These are phyloP conservation scores for Dendrobium officinale DNA, from an alignment of 106 monocot species.

Conservation along the genomic window DNA sequence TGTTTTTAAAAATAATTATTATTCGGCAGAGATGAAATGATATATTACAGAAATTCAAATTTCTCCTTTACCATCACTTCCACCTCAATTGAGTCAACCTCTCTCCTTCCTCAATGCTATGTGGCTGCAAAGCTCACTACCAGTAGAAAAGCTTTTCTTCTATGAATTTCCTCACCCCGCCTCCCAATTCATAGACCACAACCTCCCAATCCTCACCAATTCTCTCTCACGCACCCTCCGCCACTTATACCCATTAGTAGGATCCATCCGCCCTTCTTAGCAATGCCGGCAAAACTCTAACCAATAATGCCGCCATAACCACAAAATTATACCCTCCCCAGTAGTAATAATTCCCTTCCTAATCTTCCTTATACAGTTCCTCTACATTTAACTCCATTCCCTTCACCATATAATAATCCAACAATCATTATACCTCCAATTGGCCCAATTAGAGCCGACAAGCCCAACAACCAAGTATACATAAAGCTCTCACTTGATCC, in stretches of 20 bases:
- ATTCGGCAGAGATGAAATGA: too few species aligned
- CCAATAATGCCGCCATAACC: slow-evolving; percentile 52
- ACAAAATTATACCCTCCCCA: slow-evolving; percentile 38
- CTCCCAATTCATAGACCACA: slow-evolving; percentile 15
- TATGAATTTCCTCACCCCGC: slow-evolving; percentile 22
- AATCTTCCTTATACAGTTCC: slow-evolving; percentile 39
- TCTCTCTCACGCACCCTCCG: slow-evolving; percentile 44
- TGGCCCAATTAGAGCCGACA: slow-evolving; percentile 83
- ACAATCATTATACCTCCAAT: slow-evolving; percentile 60
- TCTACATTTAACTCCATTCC: slow-evolving; percentile 49
- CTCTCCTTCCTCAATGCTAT: slow-evolving; percentile 27
- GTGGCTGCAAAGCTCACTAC: slow-evolving; percentile 9
- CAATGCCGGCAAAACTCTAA: slow-evolving; percentile 49
- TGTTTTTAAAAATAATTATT: too few species aligned
- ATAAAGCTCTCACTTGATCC: slow-evolving; percentile 86
- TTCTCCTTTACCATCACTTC: background rate
- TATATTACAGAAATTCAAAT: background rate
- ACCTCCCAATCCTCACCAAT: slow-evolving; percentile 28
- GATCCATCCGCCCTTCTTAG: slow-evolving; percentile 33
- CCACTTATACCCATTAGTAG: slow-evolving; percentile 31
- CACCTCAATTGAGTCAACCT: slow-evolving; percentile 8
- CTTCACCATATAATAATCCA: slow-evolving; percentile 67
- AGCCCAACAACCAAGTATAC: slow-evolving; percentile 85
- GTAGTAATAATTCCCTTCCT: slow-evolving; percentile 46
- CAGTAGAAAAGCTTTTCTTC: slow-evolving; percentile 53